These are phyloP conservation scores for Thalassiosira profunda DNA, from an alignment of 108 stramenopile genomes.

Conservation along the genomic window DNA sequence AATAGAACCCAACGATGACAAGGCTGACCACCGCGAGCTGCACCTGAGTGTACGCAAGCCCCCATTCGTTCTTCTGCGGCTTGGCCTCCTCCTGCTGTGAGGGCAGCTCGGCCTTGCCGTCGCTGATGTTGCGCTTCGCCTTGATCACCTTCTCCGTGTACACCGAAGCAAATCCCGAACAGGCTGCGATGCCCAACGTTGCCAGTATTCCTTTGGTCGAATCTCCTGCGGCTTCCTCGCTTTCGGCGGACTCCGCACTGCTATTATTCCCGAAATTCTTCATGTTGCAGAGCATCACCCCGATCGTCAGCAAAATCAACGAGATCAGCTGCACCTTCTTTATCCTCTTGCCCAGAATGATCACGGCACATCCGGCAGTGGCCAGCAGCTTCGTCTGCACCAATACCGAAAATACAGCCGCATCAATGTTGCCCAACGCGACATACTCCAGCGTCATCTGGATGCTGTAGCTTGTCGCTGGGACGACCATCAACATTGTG, in stretches of 20 bases:
- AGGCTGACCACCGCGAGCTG: slow-evolving; percentile 73
- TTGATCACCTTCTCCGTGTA: slow-evolving; percentile 98
- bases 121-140: slow-evolving; percentile 45
- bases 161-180: slow-evolving; percentile 96
- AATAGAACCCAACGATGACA: slow-evolving; percentile 68
- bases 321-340: slow-evolving; percentile 80
- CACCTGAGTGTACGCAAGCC: slow-evolving; percentile 62
- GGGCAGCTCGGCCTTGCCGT: slow-evolving; percentile 6
- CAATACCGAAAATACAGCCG: slow-evolving; percentile 92
- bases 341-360: slow-evolving; percentile 82
- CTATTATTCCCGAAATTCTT: slow-evolving; percentile 20
- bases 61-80: slow-evolving; percentile 24
- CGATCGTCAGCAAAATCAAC: slow-evolving; percentile 83
- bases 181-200: slow-evolving; percentile 66
- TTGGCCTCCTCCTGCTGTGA: slow-evolving; percentile 5
- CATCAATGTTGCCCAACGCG: slow-evolving; percentile 94
- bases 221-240: slow-evolving; percentile 12
- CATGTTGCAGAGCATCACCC: slow-evolving; percentile 94
- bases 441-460: slow-evolving; percentile 97
- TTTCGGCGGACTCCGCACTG: not conserved
- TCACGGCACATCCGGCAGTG: slow-evolving; percentile 92
- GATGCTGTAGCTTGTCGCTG: slow-evolving; percentile 94
- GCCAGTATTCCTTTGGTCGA: slow-evolving; percentile 82
- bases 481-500: slow-evolving; percentile 82
- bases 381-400: slow-evolving; percentile 95